phyloP scores from a whole-genome alignment of 1,284 basidiomycete genomes.

The Heterobasidion occidentale region DNA sequence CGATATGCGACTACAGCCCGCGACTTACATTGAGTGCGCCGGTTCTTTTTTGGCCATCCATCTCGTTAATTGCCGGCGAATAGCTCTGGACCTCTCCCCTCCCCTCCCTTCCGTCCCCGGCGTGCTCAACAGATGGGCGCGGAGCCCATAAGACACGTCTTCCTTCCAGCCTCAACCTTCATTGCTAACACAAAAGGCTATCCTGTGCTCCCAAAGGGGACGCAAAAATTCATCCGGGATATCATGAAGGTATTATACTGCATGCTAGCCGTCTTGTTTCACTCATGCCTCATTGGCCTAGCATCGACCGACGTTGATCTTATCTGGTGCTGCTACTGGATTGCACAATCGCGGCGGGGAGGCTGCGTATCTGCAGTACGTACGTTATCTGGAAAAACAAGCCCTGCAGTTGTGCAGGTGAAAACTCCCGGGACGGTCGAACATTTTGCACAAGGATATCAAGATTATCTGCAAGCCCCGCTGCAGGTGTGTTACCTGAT shows the following conservation, averaged over 20 bases:
- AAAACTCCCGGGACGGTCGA: slow-evolving; percentile 69
- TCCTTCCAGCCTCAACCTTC: slow-evolving; percentile 85
- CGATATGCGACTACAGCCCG: slow-evolving; percentile 81
- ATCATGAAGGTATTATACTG: slow-evolving; percentile 66
- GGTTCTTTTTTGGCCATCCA: background rate
- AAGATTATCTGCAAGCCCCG: slow-evolving; percentile 94
- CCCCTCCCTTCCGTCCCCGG: slow-evolving; percentile 74
- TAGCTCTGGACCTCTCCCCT: slow-evolving; percentile 86
- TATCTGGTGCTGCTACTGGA: slow-evolving; percentile 58
- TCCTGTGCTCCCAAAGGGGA: slow-evolving; percentile 90
- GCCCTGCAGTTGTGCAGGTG: slow-evolving; percentile 49
- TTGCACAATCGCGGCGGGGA: slow-evolving; percentile 78
- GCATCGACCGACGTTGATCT: slow-evolving; percentile 78
- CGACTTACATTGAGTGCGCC: slow-evolving; percentile 73
- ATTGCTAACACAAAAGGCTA: slow-evolving; percentile 97
- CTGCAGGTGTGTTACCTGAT: slow-evolving; percentile 53
- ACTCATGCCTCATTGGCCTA: slow-evolving; percentile 20
- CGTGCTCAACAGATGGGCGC: slow-evolving; percentile 82
- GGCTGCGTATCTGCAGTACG: slow-evolving; percentile 86
- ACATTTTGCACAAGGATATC: slow-evolving; percentile 87
- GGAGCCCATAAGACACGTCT: slow-evolving; percentile 84
- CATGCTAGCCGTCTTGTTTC: background rate
- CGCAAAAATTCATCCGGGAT: slow-evolving; percentile 82
- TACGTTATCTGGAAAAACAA: slow-evolving; percentile 79
- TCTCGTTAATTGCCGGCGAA: background rate